phyloP scores from a whole-genome alignment of 805 yeast genomes.

The Candida suzukii region DNA sequence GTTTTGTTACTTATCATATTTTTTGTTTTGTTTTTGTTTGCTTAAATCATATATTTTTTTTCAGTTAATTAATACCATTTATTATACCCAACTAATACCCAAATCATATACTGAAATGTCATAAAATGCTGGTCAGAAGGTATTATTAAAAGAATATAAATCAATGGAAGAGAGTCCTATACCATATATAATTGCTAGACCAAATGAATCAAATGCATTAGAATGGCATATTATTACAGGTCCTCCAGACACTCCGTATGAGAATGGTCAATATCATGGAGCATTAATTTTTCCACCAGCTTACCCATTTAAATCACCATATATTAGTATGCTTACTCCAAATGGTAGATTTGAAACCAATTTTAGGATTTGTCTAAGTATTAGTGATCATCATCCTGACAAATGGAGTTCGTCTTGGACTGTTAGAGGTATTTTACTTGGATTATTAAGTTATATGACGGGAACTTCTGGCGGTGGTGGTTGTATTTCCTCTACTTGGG shows the following conservation, averaged over 20 bases:
- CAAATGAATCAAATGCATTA: constrained; percentile 77
- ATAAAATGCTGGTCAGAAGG: constrained; percentile 25
- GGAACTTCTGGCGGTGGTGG: constrained; percentile 83
- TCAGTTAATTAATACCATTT: too few relatives aligned
- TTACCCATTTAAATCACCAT: constrained; percentile 88
- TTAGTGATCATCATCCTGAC: constrained; percentile 93
- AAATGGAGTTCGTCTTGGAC: constrained; percentile 97
- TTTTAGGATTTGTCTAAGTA: constrained; percentile 78
- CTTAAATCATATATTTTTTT: too few relatives aligned
- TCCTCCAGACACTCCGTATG: constrained; percentile 85
- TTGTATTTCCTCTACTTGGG: constrained; percentile 58
- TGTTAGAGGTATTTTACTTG: constrained; percentile 81
- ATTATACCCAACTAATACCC: too few relatives aligned
- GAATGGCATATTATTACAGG: constrained; percentile 94
- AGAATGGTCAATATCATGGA: constrained; percentile 85
- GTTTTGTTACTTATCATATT: too few relatives aligned
- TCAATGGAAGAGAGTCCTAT: constrained; percentile 73
- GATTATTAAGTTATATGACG: constrained; percentile 87
- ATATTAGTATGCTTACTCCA: constrained; percentile 85
- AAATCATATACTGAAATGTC: too few relatives aligned
- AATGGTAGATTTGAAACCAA: constrained; percentile 81
- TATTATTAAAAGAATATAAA: constrained; percentile 77
- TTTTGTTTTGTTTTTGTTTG: too few relatives aligned
- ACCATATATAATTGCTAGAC: constrained; percentile 78
- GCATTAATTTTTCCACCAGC: constrained; percentile 75